A percentile compares a stretch with the other conserved stretches of the same genome.
phyloP scores from a whole-genome alignment of 225 moss, liverwort and hornwort species.

The Pseudoscleropodium purum region DNA sequence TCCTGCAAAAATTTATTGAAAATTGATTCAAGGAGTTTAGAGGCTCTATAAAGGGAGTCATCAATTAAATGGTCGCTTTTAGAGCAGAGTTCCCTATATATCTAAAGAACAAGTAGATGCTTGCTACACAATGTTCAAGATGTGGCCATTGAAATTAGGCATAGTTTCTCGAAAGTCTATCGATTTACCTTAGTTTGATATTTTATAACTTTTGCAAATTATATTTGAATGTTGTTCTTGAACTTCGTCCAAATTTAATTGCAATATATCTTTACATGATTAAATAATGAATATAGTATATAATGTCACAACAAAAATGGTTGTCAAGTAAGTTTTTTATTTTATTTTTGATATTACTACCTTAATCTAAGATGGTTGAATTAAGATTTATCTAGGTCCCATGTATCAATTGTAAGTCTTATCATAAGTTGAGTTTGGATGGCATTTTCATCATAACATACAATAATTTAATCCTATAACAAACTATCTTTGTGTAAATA shows the following conservation, averaged over 20 bases:
- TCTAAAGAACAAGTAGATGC: not conserved
- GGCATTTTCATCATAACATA: not conserved
- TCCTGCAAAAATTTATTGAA: no score
- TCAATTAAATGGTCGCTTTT: no score
- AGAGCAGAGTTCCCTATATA: no score
- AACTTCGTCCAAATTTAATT: not conserved
- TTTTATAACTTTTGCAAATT: not conserved
- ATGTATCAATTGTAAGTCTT: not conserved
- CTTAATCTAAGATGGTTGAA: no score
- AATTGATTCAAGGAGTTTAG: no score
- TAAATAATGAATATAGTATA: not conserved
- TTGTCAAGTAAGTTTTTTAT: no score
- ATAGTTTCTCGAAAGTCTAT: accelerated
- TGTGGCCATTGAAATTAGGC: not conserved
- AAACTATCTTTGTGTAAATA: accelerated
- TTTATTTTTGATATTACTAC: no score
- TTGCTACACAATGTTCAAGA: not conserved
- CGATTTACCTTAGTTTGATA: not conserved
- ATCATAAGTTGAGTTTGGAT: not conserved
- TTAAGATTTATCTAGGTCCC: not conserved
- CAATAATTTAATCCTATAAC: not conserved
- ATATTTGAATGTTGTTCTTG: accelerated
- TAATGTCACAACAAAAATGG: no score
- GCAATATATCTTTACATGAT: no score
- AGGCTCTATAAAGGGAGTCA: no score